Conservation (phyloP, 1,284 basidiomycete species). For the Wolfiporia cocos region DNA sequence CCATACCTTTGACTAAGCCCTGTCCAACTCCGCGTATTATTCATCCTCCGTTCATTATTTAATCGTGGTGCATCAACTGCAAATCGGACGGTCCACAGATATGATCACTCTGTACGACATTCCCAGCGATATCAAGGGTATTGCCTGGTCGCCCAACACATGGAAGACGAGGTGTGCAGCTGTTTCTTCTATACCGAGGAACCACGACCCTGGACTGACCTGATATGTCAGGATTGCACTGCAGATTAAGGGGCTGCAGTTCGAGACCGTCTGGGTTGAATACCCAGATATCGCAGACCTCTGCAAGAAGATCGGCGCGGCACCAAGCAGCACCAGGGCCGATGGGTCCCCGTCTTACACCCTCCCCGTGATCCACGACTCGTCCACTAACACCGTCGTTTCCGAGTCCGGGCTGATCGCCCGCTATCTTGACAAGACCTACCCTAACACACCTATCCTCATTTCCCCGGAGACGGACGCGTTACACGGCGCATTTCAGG, state of each 20-base stretch:
- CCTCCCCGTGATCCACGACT: slow-evolving; percentile 27
- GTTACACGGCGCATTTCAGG: slow-evolving; percentile 28
- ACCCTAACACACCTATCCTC: slow-evolving; percentile 21
- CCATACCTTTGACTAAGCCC: no score
- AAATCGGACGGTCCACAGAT: no score
- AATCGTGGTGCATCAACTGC: no score
- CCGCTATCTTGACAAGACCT: slow-evolving; percentile 28
- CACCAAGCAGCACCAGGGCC: slow-evolving; percentile 14
- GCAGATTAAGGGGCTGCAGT: slow-evolving; percentile 29
- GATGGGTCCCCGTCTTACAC: slow-evolving; percentile 26
- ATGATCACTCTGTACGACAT: slow-evolving; percentile 28
- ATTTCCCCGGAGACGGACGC: slow-evolving; percentile 20
- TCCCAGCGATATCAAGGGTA: slow-evolving; percentile 12
- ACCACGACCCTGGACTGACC: no score
- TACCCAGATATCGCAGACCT: slow-evolving; percentile 30
- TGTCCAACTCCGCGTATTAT: no score
- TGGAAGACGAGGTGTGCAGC: slow-evolving; percentile 26
- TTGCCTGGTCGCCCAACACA: slow-evolving; percentile 26
- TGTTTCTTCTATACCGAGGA: no score
- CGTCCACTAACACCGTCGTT: slow-evolving; percentile 20
- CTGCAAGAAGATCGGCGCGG: slow-evolving; percentile 22
- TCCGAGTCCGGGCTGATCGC: slow-evolving; percentile 28
- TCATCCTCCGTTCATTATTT: no score
- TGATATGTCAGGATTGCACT: slow-evolving; percentile 28
- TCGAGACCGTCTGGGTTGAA: slow-evolving; percentile 31